Base-by-base conservation (phyloP, 345 rosid species). In the Camelina neglecta region DNA sequence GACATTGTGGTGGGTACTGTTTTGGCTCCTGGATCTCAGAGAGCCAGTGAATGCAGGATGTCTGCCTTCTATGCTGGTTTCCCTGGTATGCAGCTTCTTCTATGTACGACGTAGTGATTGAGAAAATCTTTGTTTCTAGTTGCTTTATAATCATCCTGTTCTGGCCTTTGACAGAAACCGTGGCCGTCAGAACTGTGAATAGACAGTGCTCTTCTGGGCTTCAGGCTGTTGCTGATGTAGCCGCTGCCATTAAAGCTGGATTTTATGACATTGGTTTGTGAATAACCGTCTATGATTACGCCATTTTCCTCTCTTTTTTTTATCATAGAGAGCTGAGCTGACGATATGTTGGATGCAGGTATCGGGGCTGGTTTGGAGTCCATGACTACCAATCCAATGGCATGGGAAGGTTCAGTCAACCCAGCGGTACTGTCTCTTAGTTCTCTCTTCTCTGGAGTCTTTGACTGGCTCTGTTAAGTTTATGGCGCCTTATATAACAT, bases 141-240 rank as follows among this genome's bases (percentile, higher is more conserved):
- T 26, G n/a, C 18, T 60, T 21, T 67, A 47, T 54, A 47, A 39
- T 79, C 8, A 79, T 67, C 2, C 8, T 61, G 51, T 45, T 73
- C 13, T 61, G 31, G 24, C 0, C 6, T 33, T 72, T 11, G 63
- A 29, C 85, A 96, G 99, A 96, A 60, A 93, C 99, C 4, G 98
- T 96, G 69, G 88, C 99, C 0, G 21, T 93, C 69, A 87, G 96
- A 79, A 96, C 99, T 65, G 99, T 96, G 80, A 96, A 96, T 74
- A 83, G 99, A 75, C 98, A 91, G 73, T 96, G 99, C 58, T 93
- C 99, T 0, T 96, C 99, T 58, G 99, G 99, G 71, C 98, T 96
- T 83, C 99, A 96, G 85, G 99, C 99, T 12, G 99, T 96, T 84
- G 98, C 99, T 72, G 99, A 96, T 44, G 99, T 96, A 18, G 99